Percentiles rank a stretch among this genome's conserved stretches.
Conservation (phyloP, 2,329 filamentous ascomycete genomes). For the Paraphoma sp. region DNA sequence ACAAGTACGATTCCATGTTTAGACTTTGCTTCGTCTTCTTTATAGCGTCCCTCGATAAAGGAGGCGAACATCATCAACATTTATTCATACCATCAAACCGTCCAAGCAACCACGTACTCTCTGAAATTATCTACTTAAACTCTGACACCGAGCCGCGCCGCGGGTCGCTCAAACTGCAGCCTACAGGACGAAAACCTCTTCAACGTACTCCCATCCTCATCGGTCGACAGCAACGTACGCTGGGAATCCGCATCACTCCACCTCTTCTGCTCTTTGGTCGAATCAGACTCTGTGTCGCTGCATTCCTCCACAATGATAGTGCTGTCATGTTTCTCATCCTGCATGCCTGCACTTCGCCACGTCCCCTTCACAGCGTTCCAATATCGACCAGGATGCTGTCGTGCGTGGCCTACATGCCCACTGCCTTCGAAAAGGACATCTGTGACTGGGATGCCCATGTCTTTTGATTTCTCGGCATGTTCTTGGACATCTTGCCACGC, state of each 20-base stretch:
- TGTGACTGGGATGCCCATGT: slow-evolving; percentile 55
- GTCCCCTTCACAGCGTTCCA: slow-evolving; percentile 52
- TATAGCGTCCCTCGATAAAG: no score
- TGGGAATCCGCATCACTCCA: slow-evolving; percentile 4
- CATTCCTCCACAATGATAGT: neutral
- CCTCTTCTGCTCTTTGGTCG: neutral
- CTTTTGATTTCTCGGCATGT: slow-evolving; percentile 55
- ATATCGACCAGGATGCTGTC: slow-evolving; percentile 61
- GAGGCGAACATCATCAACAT: no score
- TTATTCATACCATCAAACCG: no score
- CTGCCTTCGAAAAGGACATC: slow-evolving; percentile 62
- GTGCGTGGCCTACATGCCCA: slow-evolving; percentile 66
- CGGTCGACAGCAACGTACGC: neutral
- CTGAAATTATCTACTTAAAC: neutral
- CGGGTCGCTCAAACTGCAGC: neutral
- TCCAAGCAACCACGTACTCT: neutral
- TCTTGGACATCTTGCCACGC: slow-evolving; percentile 60
- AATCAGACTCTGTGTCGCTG: neutral
- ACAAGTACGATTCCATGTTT: neutral
- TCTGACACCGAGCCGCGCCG: neutral
- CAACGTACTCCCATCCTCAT: neutral
- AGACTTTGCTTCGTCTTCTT: neutral
- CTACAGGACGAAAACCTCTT: neutral
- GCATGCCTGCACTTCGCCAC: slow-evolving; percentile 12
- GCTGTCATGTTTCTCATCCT: neutral